Evolutionary conservation across 208 protist genomes (phyloP), one percentile per base, ranked within the genome.

Genomic region (Crithidia mellificae): DNA sequence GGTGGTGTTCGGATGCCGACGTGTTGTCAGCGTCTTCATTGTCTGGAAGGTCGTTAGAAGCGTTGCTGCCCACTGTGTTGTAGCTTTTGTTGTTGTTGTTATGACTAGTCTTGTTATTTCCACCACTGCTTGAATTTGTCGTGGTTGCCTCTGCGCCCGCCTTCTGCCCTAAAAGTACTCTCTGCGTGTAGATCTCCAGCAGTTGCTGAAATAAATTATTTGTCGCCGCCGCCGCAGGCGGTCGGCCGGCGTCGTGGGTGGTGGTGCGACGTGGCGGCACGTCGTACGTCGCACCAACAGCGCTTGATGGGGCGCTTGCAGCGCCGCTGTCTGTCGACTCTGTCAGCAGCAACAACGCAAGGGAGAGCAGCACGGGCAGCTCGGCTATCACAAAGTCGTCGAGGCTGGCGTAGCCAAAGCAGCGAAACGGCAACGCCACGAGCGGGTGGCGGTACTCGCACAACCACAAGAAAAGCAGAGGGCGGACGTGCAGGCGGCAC

Each of bases 391-490:
- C 57, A 32, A 91, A 76, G 4, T 72, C 32, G 6, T 64, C 49
- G 34, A 84, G 43, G 3, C 66, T 73, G 6, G 47, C 41, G 57
- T 74, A 86, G 46, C 88, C 88, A 66, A 94, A 87, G 54, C 80
- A 91, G 24, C 29, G 39, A 41, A 81, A 59, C 12, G 85, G 88
- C 47, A 94, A 74, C n/a, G 88, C 88, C 11, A 84, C 74, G 25
- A 85, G 71, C 7, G 77, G 72, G 47, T 94, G 88, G 7, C 75
- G 64, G 41, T 78, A 78, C 34, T 70, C 63, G 73, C 85, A 91
- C 30, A 94, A 62, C 88, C 88, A 94, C 24, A 69, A 51, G 64
- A 87, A 89, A n/a, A 91, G 59, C 0, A 90, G 64, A 1, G 61
- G 44, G 19, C 82, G 78, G 30, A 53, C 57, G 54, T 91, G 62